phyloP scores from a whole-genome alignment of 352 stramenopile genomes.

The Globisporangium nagaii region DNA sequence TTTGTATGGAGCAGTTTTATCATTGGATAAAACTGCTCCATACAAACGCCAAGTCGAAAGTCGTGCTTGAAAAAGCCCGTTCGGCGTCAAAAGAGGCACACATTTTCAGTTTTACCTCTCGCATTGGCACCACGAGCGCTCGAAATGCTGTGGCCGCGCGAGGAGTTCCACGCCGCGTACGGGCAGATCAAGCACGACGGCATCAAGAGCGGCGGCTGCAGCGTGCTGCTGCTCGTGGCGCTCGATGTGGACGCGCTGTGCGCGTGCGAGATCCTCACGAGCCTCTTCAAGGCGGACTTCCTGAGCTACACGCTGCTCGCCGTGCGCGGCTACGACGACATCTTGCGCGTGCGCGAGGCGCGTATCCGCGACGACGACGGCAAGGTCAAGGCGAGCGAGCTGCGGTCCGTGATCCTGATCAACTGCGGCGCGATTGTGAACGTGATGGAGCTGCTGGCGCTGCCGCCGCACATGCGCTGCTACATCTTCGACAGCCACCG shows the following conservation, averaged over 20 bases:
- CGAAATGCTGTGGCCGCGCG: slow-evolving; percentile 78
- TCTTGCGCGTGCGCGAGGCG: slow-evolving; percentile 64
- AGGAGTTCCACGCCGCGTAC: slow-evolving; percentile 84
- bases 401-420: slow-evolving; percentile 91
- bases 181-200: slow-evolving; percentile 78
- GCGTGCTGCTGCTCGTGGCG: slow-evolving; percentile 91
- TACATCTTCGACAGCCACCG: slow-evolving; percentile 96
- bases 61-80: too few relatives aligned
- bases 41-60: too few relatives aligned
- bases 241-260: slow-evolving; percentile 94
- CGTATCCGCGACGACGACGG: slow-evolving; percentile 53
- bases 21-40: too few relatives aligned
- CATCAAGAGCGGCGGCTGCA: slow-evolving; percentile 62
- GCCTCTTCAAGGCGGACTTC: slow-evolving; percentile 66
- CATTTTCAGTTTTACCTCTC: too few relatives aligned
- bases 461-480: slow-evolving; percentile 61
- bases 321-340: slow-evolving; percentile 81
- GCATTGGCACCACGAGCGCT: too few relatives aligned
- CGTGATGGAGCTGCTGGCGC: slow-evolving; percentile 77
- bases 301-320: slow-evolving; percentile 72
- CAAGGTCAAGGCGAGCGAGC: slow-evolving; percentile 32
- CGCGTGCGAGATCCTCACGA: slow-evolving; percentile 91
- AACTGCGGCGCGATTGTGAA: slow-evolving; percentile 94
- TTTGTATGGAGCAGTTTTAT: too few relatives aligned
- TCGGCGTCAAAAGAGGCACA: too few relatives aligned